Evolutionary conservation across 352 stramenopile genomes (phyloP).

Genomic region (Phytophthora boehmeriae): DNA sequence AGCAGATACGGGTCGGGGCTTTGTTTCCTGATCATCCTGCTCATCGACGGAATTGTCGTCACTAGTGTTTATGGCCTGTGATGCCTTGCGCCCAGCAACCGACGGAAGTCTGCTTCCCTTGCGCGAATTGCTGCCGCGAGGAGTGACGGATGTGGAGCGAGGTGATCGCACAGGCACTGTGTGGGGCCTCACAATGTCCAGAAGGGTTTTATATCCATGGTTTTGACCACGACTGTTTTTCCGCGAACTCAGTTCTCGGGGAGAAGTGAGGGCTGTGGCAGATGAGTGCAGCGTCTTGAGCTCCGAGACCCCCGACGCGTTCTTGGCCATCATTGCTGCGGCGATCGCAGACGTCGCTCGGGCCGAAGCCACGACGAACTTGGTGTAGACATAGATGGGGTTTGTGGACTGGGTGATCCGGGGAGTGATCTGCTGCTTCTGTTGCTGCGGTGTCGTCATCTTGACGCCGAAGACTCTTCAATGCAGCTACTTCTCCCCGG

Average conservation of each 20-base stretch:
- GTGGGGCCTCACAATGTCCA: constrained; percentile 28
- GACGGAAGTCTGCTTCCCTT: constrained; percentile 21
- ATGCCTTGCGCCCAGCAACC: constrained; percentile 8
- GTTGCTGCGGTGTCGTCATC: constrained; percentile 11
- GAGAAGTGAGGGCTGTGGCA: constrained; percentile 37
- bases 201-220: constrained; percentile 15
- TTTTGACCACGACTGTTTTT: constrained; percentile 18
- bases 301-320: constrained; percentile 30
- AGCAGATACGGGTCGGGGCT: constrained; percentile 10
- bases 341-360: constrained; percentile 51
- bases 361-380: constrained; percentile 47
- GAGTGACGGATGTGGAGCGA: constrained; percentile 2
- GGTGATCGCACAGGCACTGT: constrained; percentile 18
- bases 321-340: constrained; percentile 50
- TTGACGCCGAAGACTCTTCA: neutral
- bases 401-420: constrained; percentile 38
- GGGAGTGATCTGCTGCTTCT: constrained; percentile 13
- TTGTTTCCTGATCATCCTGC: constrained; percentile 2
- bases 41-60: constrained; percentile 5
- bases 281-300: constrained; percentile 39
- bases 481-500: too few relatives aligned
- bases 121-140: constrained; percentile 8
- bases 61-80: constrained; percentile 6
- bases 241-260: constrained; percentile 20
- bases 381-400: constrained; percentile 54